Evolutionary conservation across 2,329 filamentous ascomycete genomes (phyloP), one percentile per base, ranked within the genome.

Genomic region (Xylaria hypoxylon): DNA sequence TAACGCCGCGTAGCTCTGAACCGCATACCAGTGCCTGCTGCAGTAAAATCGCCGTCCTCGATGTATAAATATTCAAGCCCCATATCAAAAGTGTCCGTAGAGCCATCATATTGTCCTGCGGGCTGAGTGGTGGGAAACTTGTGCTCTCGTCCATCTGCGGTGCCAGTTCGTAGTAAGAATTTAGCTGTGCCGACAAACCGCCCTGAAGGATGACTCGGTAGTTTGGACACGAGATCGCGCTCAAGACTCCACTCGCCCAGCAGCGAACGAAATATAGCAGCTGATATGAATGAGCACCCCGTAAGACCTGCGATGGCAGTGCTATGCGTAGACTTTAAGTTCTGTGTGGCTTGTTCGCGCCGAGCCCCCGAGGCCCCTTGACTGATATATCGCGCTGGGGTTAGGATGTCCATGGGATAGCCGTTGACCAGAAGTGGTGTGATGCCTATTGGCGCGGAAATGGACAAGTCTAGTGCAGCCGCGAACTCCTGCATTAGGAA

Each of bases 401-500:
- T 85, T 7, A 89, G 77, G 40, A 87, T 80, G 60, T 89, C 83
- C 73, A 90, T 80, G 24, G 81, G 70, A 81, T 79, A 69, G 13
- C 64, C 70, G 38, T 72, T 64, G 11, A 82, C 77, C 26, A 87
- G 62, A 7, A 80, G 31, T 77, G 79, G 10, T 11, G 57, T 61
- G 17, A 19, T n/a, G 13, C 73, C 72, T 17, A 78, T 79, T 0
- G 78, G 73, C n/a, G 70, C 75, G 17, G 70, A 75, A 33, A 80
- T 84, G 33, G 74, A 77, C 8, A 93, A 81, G 0, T 80, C 83
- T 2, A 93, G 80, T 0, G 88, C 85, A 2, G 83, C 77, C 13
- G 89, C 83, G 65, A 94, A 88, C 13, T 91, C 87, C 70, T 93
- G 89, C 84, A 95, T 90, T 13, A 95, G 79, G 67, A 89, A 94